Evolutionary conservation across 805 yeast genomes (phyloP), one percentile per base, ranked within the genome.

Genomic region (Lipomyces sp.): DNA sequence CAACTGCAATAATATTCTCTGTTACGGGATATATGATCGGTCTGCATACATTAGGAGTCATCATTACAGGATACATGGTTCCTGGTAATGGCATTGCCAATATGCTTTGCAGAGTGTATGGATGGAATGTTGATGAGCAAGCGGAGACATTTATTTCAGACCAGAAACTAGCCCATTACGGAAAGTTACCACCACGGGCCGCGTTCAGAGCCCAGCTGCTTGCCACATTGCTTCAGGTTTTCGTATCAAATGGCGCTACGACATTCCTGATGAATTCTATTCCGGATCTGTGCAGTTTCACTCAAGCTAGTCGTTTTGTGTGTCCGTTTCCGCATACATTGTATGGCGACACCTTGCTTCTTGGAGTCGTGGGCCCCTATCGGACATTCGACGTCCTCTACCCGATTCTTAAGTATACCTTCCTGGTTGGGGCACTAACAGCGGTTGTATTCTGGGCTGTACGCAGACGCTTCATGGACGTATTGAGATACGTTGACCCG

Each of bases 281-380:
- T 57, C 71, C 75, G 33, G 79, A 78, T 70, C 69, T 84, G 18
- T 87, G 90, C 76, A 69, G 75, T 1, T 66, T 77, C 8, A 63
- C 74, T 33, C 86, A 85, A 68, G 64, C 71, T 3, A 78, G 81
- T 58, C 79, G 79, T 59, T 85, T 85, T 74, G 79, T 82, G 0
- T 84, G 87, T 72, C 82, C 85, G 2, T 75, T 75, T 35, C 80
- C 80, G 32, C 77, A 77, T 51, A 80, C 83, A 10, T 85, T 84
- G 73, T 86, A 79, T 76, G 79, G 82, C 50, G 84, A 90, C 2
- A 82, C 89, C 0, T 80, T 87, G 30, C 75, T 86, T 50, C 87
- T 90, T 89, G 90, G 90, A 62, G 73, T 80, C 6, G 82, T 87
- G 69, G 90, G 90, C 3, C 90, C 91, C 1, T 80, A 82, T 35